Conservation (phyloP, 371 early-diverging fungal genomes). For the Smittium culicis region DNA sequence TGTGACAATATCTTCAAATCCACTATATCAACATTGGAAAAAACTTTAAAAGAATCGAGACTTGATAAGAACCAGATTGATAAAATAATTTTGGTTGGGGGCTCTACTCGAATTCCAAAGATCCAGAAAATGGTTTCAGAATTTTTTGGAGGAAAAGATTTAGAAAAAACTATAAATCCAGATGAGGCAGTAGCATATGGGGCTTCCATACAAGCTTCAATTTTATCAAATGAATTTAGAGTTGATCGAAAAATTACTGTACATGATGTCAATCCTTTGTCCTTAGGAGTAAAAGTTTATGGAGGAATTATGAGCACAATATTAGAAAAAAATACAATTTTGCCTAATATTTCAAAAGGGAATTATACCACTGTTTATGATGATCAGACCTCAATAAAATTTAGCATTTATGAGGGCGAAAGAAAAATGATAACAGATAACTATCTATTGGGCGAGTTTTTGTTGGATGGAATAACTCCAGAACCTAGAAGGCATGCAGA, state of each 20-base stretch:
- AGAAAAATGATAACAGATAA: constrained; percentile 91
- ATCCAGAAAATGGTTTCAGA: constrained; percentile 94
- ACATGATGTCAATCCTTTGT: constrained; percentile 68
- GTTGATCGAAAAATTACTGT: constrained; percentile 74
- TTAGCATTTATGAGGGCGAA: constrained; percentile 96
- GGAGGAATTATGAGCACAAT: constrained; percentile 94
- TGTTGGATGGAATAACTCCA: constrained; percentile 85
- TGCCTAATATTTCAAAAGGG: constrained; percentile 94
- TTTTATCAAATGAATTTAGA: constrained; percentile 75
- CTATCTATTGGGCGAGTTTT: constrained; percentile 92
- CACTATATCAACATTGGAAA: constrained; percentile 89
- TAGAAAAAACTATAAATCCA: constrained; percentile 94
- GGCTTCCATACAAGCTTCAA: constrained; percentile 95
- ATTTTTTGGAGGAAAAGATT: constrained; percentile 94
- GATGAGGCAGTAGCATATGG: constrained; percentile 98
- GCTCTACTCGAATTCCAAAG: constrained; percentile 99
- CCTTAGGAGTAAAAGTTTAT: constrained; percentile 78
- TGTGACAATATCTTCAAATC: constrained; percentile 84
- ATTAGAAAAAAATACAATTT: constrained; percentile 91
- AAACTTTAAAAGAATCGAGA: constrained; percentile 42
- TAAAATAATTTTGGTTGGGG: constrained; percentile 98
- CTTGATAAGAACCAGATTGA: constrained; percentile 72
- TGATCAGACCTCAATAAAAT: constrained; percentile 94
- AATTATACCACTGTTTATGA: constrained; percentile 95
- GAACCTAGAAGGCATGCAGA: constrained; percentile 94